A percentile compares a stretch with the other conserved stretches of the same genome.
phyloP scores from a whole-genome alignment of 2,329 filamentous ascomycete genomes.

The Ilyonectria destructans region DNA sequence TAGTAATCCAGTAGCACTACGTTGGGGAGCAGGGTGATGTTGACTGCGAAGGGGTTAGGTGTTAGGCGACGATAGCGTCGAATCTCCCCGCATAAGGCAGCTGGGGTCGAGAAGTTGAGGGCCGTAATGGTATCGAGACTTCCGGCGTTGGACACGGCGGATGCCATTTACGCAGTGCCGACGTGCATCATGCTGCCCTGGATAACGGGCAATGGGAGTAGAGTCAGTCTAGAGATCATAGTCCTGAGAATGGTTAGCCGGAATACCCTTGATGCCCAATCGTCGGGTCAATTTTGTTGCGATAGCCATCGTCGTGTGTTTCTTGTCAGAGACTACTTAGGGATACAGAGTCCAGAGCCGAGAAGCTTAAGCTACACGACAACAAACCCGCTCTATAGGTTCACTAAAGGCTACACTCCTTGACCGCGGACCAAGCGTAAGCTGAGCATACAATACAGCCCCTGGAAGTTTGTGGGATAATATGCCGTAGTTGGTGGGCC shows the following conservation, averaged over 20 bases:
- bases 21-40: slow-evolving; percentile 93
- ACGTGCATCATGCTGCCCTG: slow-evolving; percentile 93
- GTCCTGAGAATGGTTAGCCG: not conserved
- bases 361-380: too few relatives aligned
- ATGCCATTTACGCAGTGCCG: slow-evolving; percentile 84
- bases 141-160: slow-evolving; percentile 84
- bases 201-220: slow-evolving; percentile 78
- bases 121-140: slow-evolving; percentile 88
- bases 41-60: slow-evolving; percentile 88
- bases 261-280: slow-evolving; percentile 7
- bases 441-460: too few relatives aligned
- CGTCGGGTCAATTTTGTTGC: not conserved
- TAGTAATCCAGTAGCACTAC: slow-evolving; percentile 92
- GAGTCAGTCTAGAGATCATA: not conserved
- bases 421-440: too few relatives aligned
- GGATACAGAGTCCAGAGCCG: too few relatives aligned
- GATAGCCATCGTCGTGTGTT: not conserved
- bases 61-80: slow-evolving; percentile 87
- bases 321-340: too few relatives aligned
- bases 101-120: slow-evolving; percentile 92
- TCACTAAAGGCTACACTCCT: too few relatives aligned
- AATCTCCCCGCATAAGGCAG: slow-evolving; percentile 95
- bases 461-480: too few relatives aligned
- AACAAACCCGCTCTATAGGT: too few relatives aligned
- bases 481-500: too few relatives aligned